Evolutionary conservation across 495 filamentous ascomycete species (phyloP), one percentile per base, ranked within the genome.

Genomic region (Cercophora scortea): DNA sequence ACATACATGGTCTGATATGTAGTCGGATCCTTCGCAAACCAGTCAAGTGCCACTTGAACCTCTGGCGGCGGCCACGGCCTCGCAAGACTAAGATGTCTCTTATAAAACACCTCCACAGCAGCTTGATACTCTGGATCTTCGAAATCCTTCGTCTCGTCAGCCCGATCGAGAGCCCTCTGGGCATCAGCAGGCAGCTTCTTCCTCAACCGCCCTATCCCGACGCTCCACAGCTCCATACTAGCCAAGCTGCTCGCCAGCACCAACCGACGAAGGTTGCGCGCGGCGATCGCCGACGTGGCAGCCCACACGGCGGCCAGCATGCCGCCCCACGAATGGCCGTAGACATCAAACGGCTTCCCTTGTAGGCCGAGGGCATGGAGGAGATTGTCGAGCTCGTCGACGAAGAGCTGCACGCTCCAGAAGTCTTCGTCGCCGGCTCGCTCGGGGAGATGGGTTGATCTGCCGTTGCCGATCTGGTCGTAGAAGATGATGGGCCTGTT

Each of bases 251-350:
- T 56, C 25, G 41, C 13, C 9, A 51, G 32, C 32, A 56, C 42
- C 3, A 51, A 15, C 12, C 41, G 11, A n/a, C 35, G 47, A 4
- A 49, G 47, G 13, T 47, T 36, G 25, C 2, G 25, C n/a, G n/a
- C 13, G 43, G 47, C 1, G 36, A n/a, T 16, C 3, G 7, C 8
- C 15, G 53, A 39, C 11, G 44, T 42, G 17, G 36, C 15, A 52
- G 51, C n/a, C 67, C 64, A 71, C 4, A 57, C 48, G 6, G 61
- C 65, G 4, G 62, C 74, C 0, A 80, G 59, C 70, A 79, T 74
- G 16, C 73, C 78, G 34, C 78, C 78, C 76, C 77, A 82, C 2
- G 63, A 70, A 25, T 75, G 66, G 7, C 79, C 75, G 4, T 74
- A 63, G 0, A 79, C 32, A 50, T 76, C 62, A 55, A 74, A 75